Evolutionary conservation across 2,329 filamentous ascomycete species (phyloP).

Genomic region (Knoxdaviesia proteae): DNA sequence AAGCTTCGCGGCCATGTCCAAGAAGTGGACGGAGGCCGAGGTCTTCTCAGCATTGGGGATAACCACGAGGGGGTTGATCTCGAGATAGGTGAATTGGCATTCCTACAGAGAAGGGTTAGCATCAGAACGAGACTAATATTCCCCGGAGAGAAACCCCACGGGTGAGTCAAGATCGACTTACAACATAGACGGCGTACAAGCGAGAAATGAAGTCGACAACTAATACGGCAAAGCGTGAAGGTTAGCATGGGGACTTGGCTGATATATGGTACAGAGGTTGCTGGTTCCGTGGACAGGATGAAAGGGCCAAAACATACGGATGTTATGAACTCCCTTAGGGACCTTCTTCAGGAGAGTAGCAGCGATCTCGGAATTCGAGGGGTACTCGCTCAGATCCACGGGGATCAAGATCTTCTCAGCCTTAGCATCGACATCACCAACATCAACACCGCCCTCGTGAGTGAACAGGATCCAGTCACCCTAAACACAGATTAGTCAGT

Average conservation of each 20-base stretch:
- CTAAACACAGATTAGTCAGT: conserved; percentile 27
- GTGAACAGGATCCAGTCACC: conserved; percentile 99
- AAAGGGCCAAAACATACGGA: conserved; percentile 19
- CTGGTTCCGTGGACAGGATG: not conserved
- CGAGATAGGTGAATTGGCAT: conserved; percentile 99
- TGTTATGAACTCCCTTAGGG: conserved; percentile 87
- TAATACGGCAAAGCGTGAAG: not conserved
- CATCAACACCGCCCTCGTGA: conserved; percentile 97
- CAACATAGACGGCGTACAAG: conserved; percentile 90
- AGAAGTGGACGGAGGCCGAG: conserved; percentile 89
- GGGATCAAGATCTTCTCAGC: conserved; percentile 96
- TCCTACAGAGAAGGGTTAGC: conserved; percentile 21
- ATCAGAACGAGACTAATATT: too few relatives aligned
- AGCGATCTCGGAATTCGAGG: conserved; percentile 89
- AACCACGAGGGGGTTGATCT: conserved; percentile 98
- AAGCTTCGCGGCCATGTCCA: conserved; percentile 94
- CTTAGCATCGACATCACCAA: conserved; percentile 97
- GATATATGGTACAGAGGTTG: not conserved
- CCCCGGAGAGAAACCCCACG: too few relatives aligned
- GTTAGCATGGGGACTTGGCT: too few relatives aligned
- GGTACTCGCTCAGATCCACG: conserved; percentile 84
- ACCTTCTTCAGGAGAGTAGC: conserved; percentile 73
- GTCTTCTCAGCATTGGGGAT: conserved; percentile 86
- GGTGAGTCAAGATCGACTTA: too few relatives aligned
- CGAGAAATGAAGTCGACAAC: conserved; percentile 96